Conservation (phyloP, 1,284 basidiomycete genomes). For the Boletellus deceptivus region DNA sequence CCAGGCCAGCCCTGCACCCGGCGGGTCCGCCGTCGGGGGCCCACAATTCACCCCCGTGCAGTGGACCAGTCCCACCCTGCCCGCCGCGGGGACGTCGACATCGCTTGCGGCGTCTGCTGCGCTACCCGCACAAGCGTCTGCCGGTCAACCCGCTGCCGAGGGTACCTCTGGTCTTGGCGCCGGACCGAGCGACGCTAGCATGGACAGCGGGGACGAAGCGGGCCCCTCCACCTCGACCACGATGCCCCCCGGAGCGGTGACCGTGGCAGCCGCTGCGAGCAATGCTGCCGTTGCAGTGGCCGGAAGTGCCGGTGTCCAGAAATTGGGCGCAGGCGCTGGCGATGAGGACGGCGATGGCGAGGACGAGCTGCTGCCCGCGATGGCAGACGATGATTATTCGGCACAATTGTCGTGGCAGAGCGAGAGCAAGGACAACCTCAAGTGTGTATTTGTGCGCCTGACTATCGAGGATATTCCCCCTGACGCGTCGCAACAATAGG, state of each 20-base stretch:
- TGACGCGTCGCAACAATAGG: conserved; percentile 38
- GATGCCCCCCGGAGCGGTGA: neutral
- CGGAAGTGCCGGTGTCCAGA: conserved; percentile 10
- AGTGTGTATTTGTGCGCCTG: conserved; percentile 44
- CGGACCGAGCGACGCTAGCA: conserved; percentile 5
- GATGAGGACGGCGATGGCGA: conserved; percentile 58
- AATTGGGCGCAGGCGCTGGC: conserved; percentile 17
- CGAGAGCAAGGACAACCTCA: conserved; percentile 80
- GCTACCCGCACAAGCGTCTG: conserved; percentile 1
- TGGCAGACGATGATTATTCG: conserved; percentile 84
- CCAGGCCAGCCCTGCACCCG: conserved; percentile 5
- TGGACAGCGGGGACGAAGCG: conserved; percentile 23
- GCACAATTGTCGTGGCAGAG: conserved; percentile 77
- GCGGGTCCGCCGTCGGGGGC: neutral
- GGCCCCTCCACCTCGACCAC: conserved; percentile 11
- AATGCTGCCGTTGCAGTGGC: neutral
- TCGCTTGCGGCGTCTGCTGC: conserved; percentile 22
- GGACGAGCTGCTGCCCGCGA: conserved; percentile 72
- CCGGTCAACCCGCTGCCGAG: conserved; percentile 9
- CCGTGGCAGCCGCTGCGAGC: neutral
- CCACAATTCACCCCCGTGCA: conserved; percentile 41
- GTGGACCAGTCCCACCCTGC: conserved; percentile 35
- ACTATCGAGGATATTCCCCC: neutral
- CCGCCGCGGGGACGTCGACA: conserved; percentile 11
- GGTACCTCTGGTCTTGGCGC: neutral